Evolutionary conservation across 768 basidiomycete genomes (phyloP).

Genomic region (Serendipita sp.): DNA sequence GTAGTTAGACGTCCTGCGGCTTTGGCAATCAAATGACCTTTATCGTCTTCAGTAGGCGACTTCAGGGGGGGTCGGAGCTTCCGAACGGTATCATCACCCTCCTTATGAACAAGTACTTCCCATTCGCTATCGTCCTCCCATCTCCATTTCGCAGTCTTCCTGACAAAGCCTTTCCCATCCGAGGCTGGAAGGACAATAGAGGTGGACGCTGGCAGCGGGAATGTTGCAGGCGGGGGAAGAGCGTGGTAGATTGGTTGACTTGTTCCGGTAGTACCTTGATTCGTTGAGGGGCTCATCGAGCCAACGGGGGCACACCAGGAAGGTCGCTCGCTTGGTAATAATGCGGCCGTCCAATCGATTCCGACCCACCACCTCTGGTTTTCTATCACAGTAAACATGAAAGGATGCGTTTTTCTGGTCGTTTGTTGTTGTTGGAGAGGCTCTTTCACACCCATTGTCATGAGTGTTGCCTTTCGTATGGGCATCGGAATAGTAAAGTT

Average conservation of each 20-base stretch:
- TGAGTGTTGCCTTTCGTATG: background rate
- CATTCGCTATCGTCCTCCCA: constrained; percentile 83
- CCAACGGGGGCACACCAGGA: constrained; percentile 54
- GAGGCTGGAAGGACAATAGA: constrained; percentile 35
- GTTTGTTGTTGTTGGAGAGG: background rate
- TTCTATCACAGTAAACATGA: constrained; percentile 81
- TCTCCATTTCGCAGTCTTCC: constrained; percentile 64
- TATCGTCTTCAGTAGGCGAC: constrained; percentile 26
- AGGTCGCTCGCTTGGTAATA: constrained; percentile 78
- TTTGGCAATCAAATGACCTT: constrained; percentile 11
- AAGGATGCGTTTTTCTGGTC: constrained; percentile 17
- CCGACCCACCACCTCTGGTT: constrained; percentile 98
- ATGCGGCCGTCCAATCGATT: constrained; percentile 86
- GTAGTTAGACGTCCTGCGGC: background rate
- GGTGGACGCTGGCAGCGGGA: constrained; percentile 48
- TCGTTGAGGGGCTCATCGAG: background rate
- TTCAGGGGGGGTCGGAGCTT: constrained; percentile 51
- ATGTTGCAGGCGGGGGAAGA: constrained; percentile 52
- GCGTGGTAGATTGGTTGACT: constrained; percentile 28
- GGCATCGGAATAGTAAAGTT: constrained; percentile 9
- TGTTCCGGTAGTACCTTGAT: background rate
- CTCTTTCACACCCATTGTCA: background rate
- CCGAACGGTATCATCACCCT: constrained; percentile 33
- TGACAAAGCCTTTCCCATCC: constrained; percentile 26
- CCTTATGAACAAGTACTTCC: constrained; percentile 50